Base-by-base conservation (phyloP, 2,329 filamentous ascomycete species). In the Fusarium palustre region DNA sequence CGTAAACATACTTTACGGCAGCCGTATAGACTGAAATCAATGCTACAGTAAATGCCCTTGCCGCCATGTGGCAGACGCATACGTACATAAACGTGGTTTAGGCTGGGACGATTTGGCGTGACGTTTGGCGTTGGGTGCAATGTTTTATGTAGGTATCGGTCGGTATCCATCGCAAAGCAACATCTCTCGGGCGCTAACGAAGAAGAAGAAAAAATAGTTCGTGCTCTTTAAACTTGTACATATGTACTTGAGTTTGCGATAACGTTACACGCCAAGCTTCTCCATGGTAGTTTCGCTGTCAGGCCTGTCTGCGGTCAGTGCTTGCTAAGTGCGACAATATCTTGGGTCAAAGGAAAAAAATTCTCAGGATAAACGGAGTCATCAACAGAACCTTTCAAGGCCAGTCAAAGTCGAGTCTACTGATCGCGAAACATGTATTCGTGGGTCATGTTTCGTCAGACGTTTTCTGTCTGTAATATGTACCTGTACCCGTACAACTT, bases 11-110 rank as follows among this genome's bases (percentile, higher is more conserved):
- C 30, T 45, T 18, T 61, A 73, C 61, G 28, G n/a, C 25, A 53
- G 42, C 61, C 47, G 33, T 16, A 31, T 7, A 22, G 25, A 30
- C 42, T 45, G 42, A 30, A 15, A 45, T 30, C 18, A 30, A 42
- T 46, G 33, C 31, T 53, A 34, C 18, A 33, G 38, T 22, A 33
- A 34, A 45, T 55, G 43, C 49, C 55, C 56, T 63, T 64, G 55
- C 53, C 53, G 60, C 69, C 68, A 68, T 73, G 72, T 73, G 71
- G 71, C 68, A 71, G 54, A 61, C 56, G 46, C 50, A 41, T 39
- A 50, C 33, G 18, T 50, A 43, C 43, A 66, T 66, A 41, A 41
- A 61, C 34, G 33, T 50, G 34, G 61, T 57, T 64, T 55, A 53
- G 55, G 48, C 54, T 59, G 59, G 55, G 52, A 66, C 49, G 66